Evolutionary conservation across 164 flowering plant genomes (phyloP), one percentile per base, ranked within the genome.

Genomic region (Sextonia rubra): DNA sequence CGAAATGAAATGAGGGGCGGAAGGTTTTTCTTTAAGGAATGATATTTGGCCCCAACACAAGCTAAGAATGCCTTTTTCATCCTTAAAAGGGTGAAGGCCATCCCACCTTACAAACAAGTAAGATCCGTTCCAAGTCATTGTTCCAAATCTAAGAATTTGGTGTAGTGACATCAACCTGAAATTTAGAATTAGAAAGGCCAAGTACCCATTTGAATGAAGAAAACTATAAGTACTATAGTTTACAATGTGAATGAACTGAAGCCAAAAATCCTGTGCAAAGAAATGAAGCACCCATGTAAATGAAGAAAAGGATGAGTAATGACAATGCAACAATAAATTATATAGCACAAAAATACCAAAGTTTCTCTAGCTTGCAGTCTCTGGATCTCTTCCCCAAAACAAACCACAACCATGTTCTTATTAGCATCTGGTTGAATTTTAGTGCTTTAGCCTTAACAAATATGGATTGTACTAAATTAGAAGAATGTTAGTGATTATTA

Each of bases 321-420:
- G 48, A 20, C 56, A 15, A 25, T n/a, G 27, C 49, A 63, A 55
- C 69, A 29, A 49, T 63, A 25, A 62, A 27, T 62, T 25, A 25
- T 25, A 62, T 25, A 8, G 26, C 27, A 12, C 29, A 1, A 62
- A 62, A 62, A 62, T 2, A 15, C 26, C n/a, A 18, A 3, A 23
- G 24, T 58, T 58, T n/a, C 81, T 76, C 73, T 82, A 70, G 84
- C 80, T 80, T 94, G 92, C 24, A 94, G 88, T 84, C 97, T 94
- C 68, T 78, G 81, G 78, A 94, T 94, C 85, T 94, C 99, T 77
- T 94, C 95, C 73, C 99, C 92, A 85, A 26, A 65, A 11, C 8
- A 25, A 12, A 30, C 47, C 15, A 44, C 17, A 44, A 27, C 24
- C n/a, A 64, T 44, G n/a, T 32, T 30, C 24, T 27, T 18, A 44